These are phyloP conservation scores for Naematelia aurantialba DNA, from an alignment of 768 basidiomycete species.

Conservation along the genomic window DNA sequence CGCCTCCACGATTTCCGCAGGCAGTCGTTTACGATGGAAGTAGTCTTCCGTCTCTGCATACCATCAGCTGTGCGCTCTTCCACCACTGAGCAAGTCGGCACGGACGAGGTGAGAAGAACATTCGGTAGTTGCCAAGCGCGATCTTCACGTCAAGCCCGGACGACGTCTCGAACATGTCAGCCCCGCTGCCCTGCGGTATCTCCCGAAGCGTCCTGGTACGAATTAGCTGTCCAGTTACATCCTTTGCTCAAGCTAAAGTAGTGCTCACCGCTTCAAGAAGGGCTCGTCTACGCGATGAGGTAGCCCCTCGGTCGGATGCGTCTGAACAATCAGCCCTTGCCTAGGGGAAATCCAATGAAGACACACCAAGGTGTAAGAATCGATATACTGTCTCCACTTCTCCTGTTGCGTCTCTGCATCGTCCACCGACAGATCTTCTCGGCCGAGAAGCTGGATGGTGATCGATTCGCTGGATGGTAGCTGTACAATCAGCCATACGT, in stretches of 20 bases:
- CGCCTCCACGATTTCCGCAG: constrained; percentile 14
- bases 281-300: constrained; percentile 51
- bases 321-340: constrained; percentile 27
- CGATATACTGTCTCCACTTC: constrained; percentile 53
- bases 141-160: constrained; percentile 48
- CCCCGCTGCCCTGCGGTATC: constrained; percentile 13
- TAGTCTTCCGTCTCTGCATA: constrained; percentile 41
- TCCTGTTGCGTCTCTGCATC: constrained; percentile 52
- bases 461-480: constrained; percentile 40
- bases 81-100: no score
- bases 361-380: constrained; percentile 52
- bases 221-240: constrained; percentile 4
- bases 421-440: constrained; percentile 54
- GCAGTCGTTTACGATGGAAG: constrained; percentile 31
- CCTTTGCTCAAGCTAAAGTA: background rate
- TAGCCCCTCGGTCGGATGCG: constrained; percentile 53
- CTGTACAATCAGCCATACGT: constrained; percentile 21
- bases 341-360: background rate
- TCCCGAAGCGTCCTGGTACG: constrained; percentile 27
- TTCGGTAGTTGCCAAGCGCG: constrained; percentile 46
- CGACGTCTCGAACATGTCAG: constrained; percentile 20
- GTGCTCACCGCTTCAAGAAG: constrained; percentile 46
- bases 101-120: constrained; percentile 48
- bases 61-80: background rate
- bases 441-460: constrained; percentile 52